phyloP scores from a whole-genome alignment of 2,329 filamentous ascomycete genomes.

The Ceratocystis destructans region DNA sequence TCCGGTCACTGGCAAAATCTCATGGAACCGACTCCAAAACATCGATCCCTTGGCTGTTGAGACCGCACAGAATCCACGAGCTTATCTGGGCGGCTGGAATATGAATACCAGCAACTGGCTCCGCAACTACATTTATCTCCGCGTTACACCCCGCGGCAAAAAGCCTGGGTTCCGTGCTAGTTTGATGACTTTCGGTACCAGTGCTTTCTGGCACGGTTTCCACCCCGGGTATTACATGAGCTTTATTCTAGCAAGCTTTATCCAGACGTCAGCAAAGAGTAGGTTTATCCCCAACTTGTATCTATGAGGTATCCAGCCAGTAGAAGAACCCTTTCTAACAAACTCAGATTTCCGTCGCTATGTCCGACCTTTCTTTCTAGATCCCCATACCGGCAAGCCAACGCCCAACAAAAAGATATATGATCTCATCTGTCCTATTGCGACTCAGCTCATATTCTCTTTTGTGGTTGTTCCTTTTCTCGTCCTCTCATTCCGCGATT shows the following conservation, averaged over 20 bases:
- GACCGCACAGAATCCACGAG: slow-evolving; percentile 82
- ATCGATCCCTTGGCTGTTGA: slow-evolving; percentile 79
- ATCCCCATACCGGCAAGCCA: slow-evolving; percentile 56
- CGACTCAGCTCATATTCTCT: slow-evolving; percentile 69
- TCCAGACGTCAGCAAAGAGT: slow-evolving; percentile 94
- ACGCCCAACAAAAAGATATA: slow-evolving; percentile 70
- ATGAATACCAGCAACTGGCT: slow-evolving; percentile 98
- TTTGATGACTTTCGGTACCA: slow-evolving; percentile 84
- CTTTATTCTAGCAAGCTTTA: slow-evolving; percentile 77
- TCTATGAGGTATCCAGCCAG: neutral
- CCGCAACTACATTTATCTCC: slow-evolving; percentile 86
- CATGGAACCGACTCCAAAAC: slow-evolving; percentile 80
- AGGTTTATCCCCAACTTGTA: slow-evolving; percentile 21
- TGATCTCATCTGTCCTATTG: slow-evolving; percentile 60
- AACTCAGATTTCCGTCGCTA: slow-evolving; percentile 68
- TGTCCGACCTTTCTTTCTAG: slow-evolving; percentile 83
- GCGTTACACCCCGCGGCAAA: slow-evolving; percentile 86
- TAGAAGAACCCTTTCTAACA: slow-evolving; percentile 19
- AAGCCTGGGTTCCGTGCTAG: slow-evolving; percentile 94
- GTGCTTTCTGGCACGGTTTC: slow-evolving; percentile 96
- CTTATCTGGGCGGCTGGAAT: slow-evolving; percentile 87
- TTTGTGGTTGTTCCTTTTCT: slow-evolving; percentile 79
- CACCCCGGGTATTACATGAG: slow-evolving; percentile 91
- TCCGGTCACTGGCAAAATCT: slow-evolving; percentile 66
- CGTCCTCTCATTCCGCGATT: slow-evolving; percentile 57